These are phyloP conservation scores for Thielaviopsis punctulata DNA, from an alignment of 2,329 filamentous ascomycete genomes.

Conservation along the genomic window DNA sequence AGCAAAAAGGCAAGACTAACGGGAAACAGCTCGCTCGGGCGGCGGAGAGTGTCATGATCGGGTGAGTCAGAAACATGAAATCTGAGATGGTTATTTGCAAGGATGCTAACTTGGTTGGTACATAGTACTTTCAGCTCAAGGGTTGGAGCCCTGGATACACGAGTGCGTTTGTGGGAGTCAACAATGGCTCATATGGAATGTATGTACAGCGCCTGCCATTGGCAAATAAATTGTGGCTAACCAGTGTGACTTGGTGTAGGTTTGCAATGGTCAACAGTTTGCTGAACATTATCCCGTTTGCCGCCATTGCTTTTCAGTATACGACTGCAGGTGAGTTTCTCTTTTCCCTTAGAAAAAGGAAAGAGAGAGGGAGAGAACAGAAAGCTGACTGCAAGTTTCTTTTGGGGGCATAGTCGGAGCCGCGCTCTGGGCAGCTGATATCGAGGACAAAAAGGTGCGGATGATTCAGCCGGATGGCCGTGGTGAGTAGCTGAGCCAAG, in stretches of 20 bases:
- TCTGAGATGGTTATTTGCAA: background rate
- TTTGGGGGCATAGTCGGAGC: slow-evolving; percentile 50
- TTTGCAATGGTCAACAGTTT: slow-evolving; percentile 59
- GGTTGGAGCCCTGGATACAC: slow-evolving; percentile 51
- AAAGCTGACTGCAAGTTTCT: too few species aligned
- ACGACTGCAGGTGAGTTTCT: slow-evolving; percentile 52
- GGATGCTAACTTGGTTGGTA: slow-evolving; percentile 26
- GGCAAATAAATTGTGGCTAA: background rate
- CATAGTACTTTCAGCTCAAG: slow-evolving; percentile 82
- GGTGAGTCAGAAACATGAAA: slow-evolving; percentile 23
- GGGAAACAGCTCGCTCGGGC: slow-evolving; percentile 31
- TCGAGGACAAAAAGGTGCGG: slow-evolving; percentile 40
- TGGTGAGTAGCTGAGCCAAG: background rate
- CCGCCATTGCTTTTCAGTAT: slow-evolving; percentile 70
- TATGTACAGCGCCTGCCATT: slow-evolving; percentile 26
- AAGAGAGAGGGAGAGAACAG: too few species aligned
- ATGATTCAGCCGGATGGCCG: slow-evolving; percentile 19
- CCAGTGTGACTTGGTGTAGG: slow-evolving; percentile 25
- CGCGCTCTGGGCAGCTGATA: slow-evolving; percentile 83
- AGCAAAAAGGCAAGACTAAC: too few species aligned
- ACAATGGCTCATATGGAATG: slow-evolving; percentile 66
- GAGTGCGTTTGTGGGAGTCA: slow-evolving; percentile 50
- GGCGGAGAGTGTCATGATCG: slow-evolving; percentile 32
- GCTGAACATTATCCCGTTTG: slow-evolving; percentile 70
- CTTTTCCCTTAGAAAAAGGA: too few species aligned